Evolutionary conservation across 2,329 filamentous ascomycete species (phyloP).

Genomic region (Canariomyces notabilis): DNA sequence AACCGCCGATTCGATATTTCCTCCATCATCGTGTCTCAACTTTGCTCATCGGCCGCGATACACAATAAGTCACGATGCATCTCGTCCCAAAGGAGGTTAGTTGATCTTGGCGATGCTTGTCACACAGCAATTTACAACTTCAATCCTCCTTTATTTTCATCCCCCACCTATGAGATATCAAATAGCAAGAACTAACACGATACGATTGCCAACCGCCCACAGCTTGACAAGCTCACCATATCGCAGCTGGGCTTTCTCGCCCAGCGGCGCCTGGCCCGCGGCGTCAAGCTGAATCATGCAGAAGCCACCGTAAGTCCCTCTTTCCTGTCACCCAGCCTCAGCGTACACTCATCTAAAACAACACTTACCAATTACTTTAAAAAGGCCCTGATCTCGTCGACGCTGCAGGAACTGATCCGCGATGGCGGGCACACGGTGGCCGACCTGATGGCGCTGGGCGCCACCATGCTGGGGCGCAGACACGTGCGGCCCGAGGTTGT

Average conservation of each 20-base stretch:
- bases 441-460: conserved; percentile 87
- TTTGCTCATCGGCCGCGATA: neutral
- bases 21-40: neutral
- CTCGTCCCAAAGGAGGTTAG: conserved; percentile 34
- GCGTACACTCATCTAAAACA: neutral
- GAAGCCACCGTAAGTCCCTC: conserved; percentile 65
- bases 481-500: conserved; percentile 84
- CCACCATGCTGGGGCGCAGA: conserved; percentile 86
- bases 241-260: conserved; percentile 83
- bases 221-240: conserved; percentile 96
- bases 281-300: conserved; percentile 82
- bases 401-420: conserved; percentile 92
- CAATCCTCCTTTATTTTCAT: neutral
- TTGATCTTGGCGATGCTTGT: conserved; percentile 2
- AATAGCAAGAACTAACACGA: conserved; percentile 1
- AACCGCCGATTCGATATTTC: too few species aligned
- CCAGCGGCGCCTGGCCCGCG: conserved; percentile 80
- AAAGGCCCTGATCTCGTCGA: conserved; percentile 81
- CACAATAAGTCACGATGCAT: conserved; percentile 29
- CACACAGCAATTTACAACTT: neutral
- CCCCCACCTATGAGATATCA: conserved; percentile 1
- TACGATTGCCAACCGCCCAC: neutral
- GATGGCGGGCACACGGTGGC: conserved; percentile 91
- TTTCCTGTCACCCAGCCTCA: neutral
- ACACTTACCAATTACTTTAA: too few species aligned